These are phyloP conservation scores for Buddleja alternifolia DNA, from an alignment of 257 asterid genomes.

Conservation along the genomic window DNA sequence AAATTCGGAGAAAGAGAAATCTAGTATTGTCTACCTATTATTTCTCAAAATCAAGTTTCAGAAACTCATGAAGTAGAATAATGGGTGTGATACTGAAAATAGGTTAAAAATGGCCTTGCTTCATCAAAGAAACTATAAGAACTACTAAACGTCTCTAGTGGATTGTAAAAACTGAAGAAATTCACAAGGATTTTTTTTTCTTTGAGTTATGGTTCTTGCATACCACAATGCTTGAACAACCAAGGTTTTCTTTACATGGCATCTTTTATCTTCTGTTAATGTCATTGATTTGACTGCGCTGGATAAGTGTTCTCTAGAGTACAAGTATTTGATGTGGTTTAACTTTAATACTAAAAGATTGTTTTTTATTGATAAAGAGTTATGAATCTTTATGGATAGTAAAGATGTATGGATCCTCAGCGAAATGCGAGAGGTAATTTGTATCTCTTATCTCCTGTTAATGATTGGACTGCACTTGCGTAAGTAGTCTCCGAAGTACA, in stretches of 20 bases:
- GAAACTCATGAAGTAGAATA: not conserved
- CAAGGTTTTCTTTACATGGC: not conserved
- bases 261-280: not conserved
- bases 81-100: not conserved
- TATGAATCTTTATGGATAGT: no score
- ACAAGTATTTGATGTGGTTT: not conserved
- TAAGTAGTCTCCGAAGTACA: not conserved
- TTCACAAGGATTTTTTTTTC: not conserved
- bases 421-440: not conserved
- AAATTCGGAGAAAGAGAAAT: constrained; percentile 6
- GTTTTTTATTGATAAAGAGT: not conserved
- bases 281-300: not conserved
- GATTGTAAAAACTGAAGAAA: not conserved
- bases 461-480: constrained; percentile 3
- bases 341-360: constrained; percentile 5
- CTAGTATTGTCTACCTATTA: not conserved
- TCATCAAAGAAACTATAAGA: not conserved
- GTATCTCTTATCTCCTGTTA: not conserved
- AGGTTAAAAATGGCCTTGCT: no score
- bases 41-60: no score
- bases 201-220: constrained; percentile 11
- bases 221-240: not conserved
- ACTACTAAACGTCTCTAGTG: not conserved
- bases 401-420: not conserved
- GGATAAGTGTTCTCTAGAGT: not conserved